These are phyloP conservation scores for Glaciozyma martinii DNA, from an alignment of 768 basidiomycete genomes.

Conservation along the genomic window DNA sequence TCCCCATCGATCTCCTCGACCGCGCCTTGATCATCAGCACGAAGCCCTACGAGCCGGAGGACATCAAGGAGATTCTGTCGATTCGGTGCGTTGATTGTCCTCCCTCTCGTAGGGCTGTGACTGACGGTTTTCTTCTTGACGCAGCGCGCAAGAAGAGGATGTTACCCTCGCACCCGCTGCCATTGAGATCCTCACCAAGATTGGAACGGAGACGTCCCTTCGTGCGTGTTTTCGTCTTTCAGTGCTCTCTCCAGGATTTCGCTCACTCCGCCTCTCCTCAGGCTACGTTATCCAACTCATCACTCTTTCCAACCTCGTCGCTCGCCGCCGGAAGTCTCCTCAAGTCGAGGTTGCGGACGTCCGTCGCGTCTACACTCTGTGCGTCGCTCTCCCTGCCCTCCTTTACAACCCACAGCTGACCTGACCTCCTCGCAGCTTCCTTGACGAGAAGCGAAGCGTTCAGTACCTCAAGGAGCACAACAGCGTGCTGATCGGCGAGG, in stretches of 20 bases:
- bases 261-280: background rate
- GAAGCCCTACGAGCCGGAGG: constrained; percentile 68
- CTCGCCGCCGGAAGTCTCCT: constrained; percentile 69
- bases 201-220: constrained; percentile 81
- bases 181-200: constrained; percentile 67
- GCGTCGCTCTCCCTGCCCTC: background rate
- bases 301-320: constrained; percentile 78
- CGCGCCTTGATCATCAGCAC: constrained; percentile 94
- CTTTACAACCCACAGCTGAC: background rate
- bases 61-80: constrained; percentile 75
- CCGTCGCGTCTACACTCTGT: constrained; percentile 57
- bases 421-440: constrained; percentile 52
- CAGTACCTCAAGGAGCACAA: constrained; percentile 70
- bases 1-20: constrained; percentile 89
- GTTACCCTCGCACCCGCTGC: constrained; percentile 70
- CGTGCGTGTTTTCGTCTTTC: constrained; percentile 34
- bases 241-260: background rate
- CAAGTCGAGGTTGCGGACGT: constrained; percentile 79
- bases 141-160: constrained; percentile 88
- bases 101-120: background rate
- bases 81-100: background rate
- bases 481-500: constrained; percentile 27
- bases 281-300: constrained; percentile 90
- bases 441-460: constrained; percentile 85
- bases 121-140: background rate